These are phyloP conservation scores for Diplodia seriata DNA, from an alignment of 2,329 filamentous ascomycete species.

Conservation along the genomic window DNA sequence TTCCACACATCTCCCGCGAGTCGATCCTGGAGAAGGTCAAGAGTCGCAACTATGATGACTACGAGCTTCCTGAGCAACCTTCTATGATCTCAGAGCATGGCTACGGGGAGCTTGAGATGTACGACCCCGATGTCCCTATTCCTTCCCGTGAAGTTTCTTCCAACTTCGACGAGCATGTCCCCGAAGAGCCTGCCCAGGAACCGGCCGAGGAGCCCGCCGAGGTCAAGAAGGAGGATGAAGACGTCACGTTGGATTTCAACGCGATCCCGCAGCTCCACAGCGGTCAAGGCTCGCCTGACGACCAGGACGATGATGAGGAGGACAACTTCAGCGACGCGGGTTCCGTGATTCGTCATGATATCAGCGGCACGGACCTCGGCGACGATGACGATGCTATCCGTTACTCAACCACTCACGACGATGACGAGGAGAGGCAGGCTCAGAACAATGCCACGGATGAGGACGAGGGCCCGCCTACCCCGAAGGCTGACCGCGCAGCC, in stretches of 20 bases:
- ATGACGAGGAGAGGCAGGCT: conserved; percentile 44
- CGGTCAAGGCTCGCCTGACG: conserved; percentile 52
- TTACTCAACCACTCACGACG: conserved; percentile 54
- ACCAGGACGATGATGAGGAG: conserved; percentile 41
- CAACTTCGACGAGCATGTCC: conserved; percentile 64
- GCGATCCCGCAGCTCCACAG: conserved; percentile 67
- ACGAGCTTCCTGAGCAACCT: conserved; percentile 47
- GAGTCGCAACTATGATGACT: conserved; percentile 62
- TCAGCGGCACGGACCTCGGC: conserved; percentile 44
- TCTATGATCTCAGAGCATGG: conserved; percentile 63
- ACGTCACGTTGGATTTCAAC: conserved; percentile 64
- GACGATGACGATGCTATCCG: conserved; percentile 65
- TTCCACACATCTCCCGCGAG: conserved; percentile 87
- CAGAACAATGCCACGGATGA: conserved; percentile 47
- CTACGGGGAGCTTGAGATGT: conserved; percentile 58
- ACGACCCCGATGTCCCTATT: conserved; percentile 89
- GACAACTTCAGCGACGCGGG: conserved; percentile 48
- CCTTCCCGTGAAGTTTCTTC: conserved; percentile 79
- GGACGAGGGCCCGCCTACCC: conserved; percentile 55
- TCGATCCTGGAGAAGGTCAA: conserved; percentile 91
- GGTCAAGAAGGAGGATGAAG: conserved; percentile 62
- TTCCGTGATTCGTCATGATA: conserved; percentile 63
- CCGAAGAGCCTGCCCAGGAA: conserved; percentile 70
- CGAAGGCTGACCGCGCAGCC: conserved; percentile 47
- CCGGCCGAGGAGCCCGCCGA: conserved; percentile 72